Percentiles rank a stretch among this genome's conserved stretches.
Evolutionary conservation across 148 eudicot genomes (phyloP).

Genomic region (Silene latifolia): DNA sequence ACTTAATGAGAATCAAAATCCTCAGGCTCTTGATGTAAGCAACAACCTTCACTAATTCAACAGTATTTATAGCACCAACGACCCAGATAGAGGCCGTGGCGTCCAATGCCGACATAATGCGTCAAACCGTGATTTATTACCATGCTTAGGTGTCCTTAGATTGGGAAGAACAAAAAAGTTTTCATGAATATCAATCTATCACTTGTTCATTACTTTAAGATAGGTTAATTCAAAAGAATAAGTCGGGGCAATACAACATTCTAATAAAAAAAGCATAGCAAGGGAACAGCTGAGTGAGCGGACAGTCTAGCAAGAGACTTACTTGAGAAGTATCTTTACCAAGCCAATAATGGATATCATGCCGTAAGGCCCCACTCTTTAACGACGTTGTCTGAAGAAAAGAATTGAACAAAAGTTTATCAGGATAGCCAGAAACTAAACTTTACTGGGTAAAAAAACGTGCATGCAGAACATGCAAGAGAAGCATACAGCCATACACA

Average conservation of each 20-base stretch:
- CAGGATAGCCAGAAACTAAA: not conserved
- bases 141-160: no score
- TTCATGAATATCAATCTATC: no score
- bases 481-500: not conserved
- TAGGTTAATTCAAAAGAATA: not conserved
- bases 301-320: slow-evolving; percentile 24
- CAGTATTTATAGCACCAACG: no score
- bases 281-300: not conserved
- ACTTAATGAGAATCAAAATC: slow-evolving; percentile 26
- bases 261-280: not conserved
- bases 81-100: no score
- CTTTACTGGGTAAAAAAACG: not conserved
- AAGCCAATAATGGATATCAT: slow-evolving; percentile 96
- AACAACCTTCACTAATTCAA: not conserved
- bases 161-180: no score
- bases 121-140: no score
- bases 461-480: not conserved
- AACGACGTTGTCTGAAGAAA: slow-evolving; percentile 58
- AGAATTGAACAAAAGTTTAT: not conserved
- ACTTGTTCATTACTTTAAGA: not conserved
- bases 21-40: slow-evolving; percentile 16
- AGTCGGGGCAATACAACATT: not conserved
- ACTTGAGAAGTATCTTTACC: slow-evolving; percentile 96
- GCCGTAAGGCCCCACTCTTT: slow-evolving; percentile 75
- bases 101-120: no score